Evolutionary conservation across 345 rosid species (phyloP), one percentile per base, ranked within the genome.

Genomic region (Eucalyptus regnans): DNA sequence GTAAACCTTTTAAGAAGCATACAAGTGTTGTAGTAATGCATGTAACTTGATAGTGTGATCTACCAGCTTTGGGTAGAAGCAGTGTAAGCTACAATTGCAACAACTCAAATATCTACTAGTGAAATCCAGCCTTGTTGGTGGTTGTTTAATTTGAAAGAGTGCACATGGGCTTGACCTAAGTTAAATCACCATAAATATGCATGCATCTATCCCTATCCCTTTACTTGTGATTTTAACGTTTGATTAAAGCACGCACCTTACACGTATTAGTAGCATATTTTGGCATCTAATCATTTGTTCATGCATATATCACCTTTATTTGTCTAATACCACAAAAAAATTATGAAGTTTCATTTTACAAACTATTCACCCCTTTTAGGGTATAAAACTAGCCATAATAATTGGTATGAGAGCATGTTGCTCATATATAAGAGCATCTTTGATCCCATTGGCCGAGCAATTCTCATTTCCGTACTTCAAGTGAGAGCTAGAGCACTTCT

Each of bases 241-340:
- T n/a, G 76, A 64, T 64, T 7, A 33, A 15, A 64, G 76, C 20
- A 15, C 10, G 11, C 0, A 1, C 9, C 0, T 0, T 17, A n/a
- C 37, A 64, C 0, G 2, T 64, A 29, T 64, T 0, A n/a, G 37
- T 3, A 64, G 18, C 76, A 64, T 64, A 64, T n/a, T 64, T 31
- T 64, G 16, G 37, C 76, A 64, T n/a, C 20, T n/a, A n/a, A 15
- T 33, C 14, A n/a, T 7, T n/a, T 2, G 76, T 64, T n/a, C 16
- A 4, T 7, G 18, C 76, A 64, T 64, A 4, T n/a, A 64, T 64
- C 18, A 64, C n/a, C 76, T 64, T 15, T 33, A 64, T 64, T 64
- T 64, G 76, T 14, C 15, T n/a, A 14, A 64, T 7, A 29, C 20
- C 16, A 13, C 9, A 14, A n/a, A 64, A 27, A n/a, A n/a, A 14